A percentile compares a stretch with the other conserved stretches of the same genome.
phyloP scores from a whole-genome alignment of 2,329 filamentous ascomycete genomes.

The Orbilia quercus region DNA sequence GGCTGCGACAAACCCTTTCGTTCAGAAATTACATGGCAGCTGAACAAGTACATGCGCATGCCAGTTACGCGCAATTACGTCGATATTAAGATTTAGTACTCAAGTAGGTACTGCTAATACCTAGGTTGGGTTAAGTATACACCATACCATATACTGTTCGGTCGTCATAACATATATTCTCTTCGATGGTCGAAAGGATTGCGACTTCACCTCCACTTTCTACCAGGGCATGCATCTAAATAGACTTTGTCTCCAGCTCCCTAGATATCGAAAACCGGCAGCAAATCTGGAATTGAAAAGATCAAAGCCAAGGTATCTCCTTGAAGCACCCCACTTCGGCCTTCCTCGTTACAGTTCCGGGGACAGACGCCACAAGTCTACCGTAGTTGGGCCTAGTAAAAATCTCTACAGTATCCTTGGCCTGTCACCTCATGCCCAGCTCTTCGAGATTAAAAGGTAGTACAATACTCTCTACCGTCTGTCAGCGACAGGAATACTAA shows the following conservation, averaged over 20 bases:
- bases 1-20: no score
- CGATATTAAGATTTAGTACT: no score
- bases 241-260: not conserved
- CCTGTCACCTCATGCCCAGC: constrained; percentile 14
- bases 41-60: no score
- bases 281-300: not conserved
- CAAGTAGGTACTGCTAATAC: no score
- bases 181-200: not conserved
- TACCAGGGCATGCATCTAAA: constrained; percentile 1
- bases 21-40: no score
- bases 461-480: not conserved
- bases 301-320: not conserved
- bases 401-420: constrained; percentile 37
- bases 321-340: not conserved
- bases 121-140: no score
- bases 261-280: not conserved
- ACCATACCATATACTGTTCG: no score
- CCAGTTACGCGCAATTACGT: no score
- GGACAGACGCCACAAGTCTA: not conserved
- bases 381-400: not conserved
- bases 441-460: constrained; percentile 45
- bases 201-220: not conserved
- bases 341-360: not conserved
- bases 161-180: not conserved
- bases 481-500: not conserved